Evolutionary conservation across 2,329 filamentous ascomycete species (phyloP).

Genomic region (Colletotrichum sp.): DNA sequence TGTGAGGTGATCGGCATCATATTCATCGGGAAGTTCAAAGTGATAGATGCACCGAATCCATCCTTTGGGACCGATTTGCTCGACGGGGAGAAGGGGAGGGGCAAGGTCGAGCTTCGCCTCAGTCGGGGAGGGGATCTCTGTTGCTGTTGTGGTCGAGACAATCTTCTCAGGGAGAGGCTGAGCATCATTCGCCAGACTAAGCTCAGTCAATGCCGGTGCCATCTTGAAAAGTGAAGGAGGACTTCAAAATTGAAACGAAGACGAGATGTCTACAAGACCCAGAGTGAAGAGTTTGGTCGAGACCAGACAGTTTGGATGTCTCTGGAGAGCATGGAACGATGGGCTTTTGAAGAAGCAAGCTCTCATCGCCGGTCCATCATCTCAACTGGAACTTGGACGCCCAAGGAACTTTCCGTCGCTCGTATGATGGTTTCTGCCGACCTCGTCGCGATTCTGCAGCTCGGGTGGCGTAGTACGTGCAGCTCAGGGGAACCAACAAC

Average conservation of each 20-base stretch:
- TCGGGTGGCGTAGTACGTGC: not conserved
- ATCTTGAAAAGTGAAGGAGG: not conserved
- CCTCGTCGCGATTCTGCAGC: not conserved
- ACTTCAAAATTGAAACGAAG: not conserved
- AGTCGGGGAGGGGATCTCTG: not conserved
- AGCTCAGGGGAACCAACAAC: not conserved
- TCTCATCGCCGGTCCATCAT: not conserved
- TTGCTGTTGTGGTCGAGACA: not conserved
- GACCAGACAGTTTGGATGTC: not conserved
- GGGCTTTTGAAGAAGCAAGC: not conserved
- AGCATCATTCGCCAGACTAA: not conserved
- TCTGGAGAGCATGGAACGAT: not conserved
- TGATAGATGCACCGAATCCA: not conserved
- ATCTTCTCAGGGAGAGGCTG: not conserved
- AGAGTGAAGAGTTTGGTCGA: not conserved
- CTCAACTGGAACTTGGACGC: not conserved
- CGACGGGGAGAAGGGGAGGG: slow-evolving; percentile 6
- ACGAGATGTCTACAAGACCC: not conserved
- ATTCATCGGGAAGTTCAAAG: slow-evolving; percentile 1
- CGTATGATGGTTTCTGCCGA: not conserved
- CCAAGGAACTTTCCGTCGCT: not conserved
- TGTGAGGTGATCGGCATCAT: not conserved
- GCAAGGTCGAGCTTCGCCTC: not conserved
- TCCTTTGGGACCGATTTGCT: slow-evolving; percentile 4
- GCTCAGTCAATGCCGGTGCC: not conserved